Base-by-base conservation (phyloP, 495 filamentous ascomycete species). In the Aspergillus cavernicola region DNA sequence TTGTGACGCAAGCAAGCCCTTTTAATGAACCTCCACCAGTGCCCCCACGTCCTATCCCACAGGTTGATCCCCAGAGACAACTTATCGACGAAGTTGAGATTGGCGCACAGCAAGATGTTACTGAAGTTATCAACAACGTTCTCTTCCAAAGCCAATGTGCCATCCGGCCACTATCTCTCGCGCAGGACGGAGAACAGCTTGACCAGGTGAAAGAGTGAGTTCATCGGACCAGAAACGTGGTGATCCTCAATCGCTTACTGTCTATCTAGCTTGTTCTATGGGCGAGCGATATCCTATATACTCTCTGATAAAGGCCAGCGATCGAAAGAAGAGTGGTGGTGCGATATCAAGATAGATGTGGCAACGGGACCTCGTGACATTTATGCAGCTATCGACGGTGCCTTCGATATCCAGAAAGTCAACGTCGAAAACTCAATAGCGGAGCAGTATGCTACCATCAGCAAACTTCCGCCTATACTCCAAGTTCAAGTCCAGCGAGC, bases 61-160 rank as follows among this genome's bases (percentile, higher is more conserved):
- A 68, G 52, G 43, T 59, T n/a, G 69, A 74, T 38, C 55, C 57
- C 0, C 64, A 73, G 49, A 70, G 67, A 47, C 66, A 73, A 19
- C 55, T 74, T 44, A 67, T 68, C 11, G 78, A 83, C 33, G 80
- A 85, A 45, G 66, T 85, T 0, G 82, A 85, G 65, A 75, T 83
- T 58, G 78, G 80, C 16, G 78, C 82, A 20, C 82, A 92, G 62
- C 92, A 97, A 72, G 93, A 98, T 72, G 93, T 96, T 6, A 91
- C 88, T 9, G 93, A 98, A 66, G 92, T 96, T 32, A 92, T 96
- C 65, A 89, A 89, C 33, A 92, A 93, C 64, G 85, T 95, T 19
- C 79, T 95, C 31, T 91, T 92, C 58, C 88, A 92, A 33, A 77
- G 96, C n/a, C 85, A 89, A 63, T 90, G 88, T 56, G 92, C 91